These are phyloP conservation scores for Colletotrichum cereale DNA, from an alignment of 2,329 filamentous ascomycete genomes.

Conservation along the genomic window DNA sequence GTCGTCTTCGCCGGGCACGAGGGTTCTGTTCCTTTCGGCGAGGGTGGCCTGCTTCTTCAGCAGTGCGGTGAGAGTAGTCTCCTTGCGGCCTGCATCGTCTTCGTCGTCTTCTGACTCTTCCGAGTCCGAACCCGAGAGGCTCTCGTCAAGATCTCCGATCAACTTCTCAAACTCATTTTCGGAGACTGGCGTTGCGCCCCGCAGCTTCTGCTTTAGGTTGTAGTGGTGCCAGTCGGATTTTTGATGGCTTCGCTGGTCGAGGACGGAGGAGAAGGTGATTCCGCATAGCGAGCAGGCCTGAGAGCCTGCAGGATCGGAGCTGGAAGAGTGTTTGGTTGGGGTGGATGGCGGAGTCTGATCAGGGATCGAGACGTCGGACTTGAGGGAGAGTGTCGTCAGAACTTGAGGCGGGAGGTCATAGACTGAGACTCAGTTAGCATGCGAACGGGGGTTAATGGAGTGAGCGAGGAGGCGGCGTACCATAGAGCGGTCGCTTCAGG, in stretches of 20 bases:
- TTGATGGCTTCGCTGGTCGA: slow-evolving; percentile 87
- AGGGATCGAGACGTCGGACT: slow-evolving; percentile 48
- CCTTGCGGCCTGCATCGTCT: slow-evolving; percentile 64
- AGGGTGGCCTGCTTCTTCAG: slow-evolving; percentile 87
- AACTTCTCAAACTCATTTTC: slow-evolving; percentile 90
- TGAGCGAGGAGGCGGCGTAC: slow-evolving; percentile 48
- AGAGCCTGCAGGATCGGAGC: slow-evolving; percentile 65
- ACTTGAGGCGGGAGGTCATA: slow-evolving; percentile 86
- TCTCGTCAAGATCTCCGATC: slow-evolving; percentile 88
- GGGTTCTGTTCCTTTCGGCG: slow-evolving; percentile 58
- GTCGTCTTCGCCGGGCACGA: slow-evolving; percentile 64
- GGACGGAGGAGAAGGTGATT: slow-evolving; percentile 76
- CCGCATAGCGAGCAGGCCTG: slow-evolving; percentile 87
- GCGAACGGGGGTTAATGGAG: slow-evolving; percentile 31
- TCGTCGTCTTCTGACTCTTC: slow-evolving; percentile 78
- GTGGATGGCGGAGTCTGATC: slow-evolving; percentile 42
- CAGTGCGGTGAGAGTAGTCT: slow-evolving; percentile 80
- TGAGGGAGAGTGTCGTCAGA: slow-evolving; percentile 72
- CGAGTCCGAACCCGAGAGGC: slow-evolving; percentile 87
- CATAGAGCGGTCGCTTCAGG: slow-evolving; percentile 64
- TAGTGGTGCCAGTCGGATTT: slow-evolving; percentile 94
- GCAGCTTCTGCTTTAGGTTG: slow-evolving; percentile 92
- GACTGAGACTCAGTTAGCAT: slow-evolving; percentile 62
- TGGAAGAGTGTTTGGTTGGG: slow-evolving; percentile 34
- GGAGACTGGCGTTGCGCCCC: slow-evolving; percentile 77